phyloP scores from a whole-genome alignment of 306 rosid species.

The Trifolium repens region DNA sequence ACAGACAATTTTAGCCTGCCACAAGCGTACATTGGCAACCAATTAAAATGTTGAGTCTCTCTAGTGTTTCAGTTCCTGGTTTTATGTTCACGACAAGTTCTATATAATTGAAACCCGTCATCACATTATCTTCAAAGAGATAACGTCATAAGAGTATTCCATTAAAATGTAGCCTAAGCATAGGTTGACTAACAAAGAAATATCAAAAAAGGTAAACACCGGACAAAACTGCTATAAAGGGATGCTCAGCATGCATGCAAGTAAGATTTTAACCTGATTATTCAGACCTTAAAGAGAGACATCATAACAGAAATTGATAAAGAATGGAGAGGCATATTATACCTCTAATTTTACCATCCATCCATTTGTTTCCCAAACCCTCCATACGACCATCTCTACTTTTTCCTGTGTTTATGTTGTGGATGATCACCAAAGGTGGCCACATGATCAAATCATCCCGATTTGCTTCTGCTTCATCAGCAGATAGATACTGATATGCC shows the following conservation, averaged over 20 bases:
- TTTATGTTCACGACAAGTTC: slow-evolving; percentile 9
- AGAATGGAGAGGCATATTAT: slow-evolving; percentile 55
- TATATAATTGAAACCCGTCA: slow-evolving; percentile 35
- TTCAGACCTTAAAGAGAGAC: slow-evolving; percentile 34
- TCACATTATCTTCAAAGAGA: slow-evolving; percentile 26
- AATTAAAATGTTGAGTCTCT: not conserved
- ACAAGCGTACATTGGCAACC: not conserved
- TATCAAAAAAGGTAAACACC: slow-evolving; percentile 34
- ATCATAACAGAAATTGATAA: slow-evolving; percentile 47
- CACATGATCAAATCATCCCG: slow-evolving; percentile 94
- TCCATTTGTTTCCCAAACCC: slow-evolving; percentile 98
- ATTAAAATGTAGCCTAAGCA: slow-evolving; percentile 30
- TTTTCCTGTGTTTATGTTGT: slow-evolving; percentile 89
- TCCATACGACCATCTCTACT: slow-evolving; percentile 95
- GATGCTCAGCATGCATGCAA: slow-evolving; percentile 35
- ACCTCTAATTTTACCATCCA: slow-evolving; percentile 96
- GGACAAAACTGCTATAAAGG: slow-evolving; percentile 27
- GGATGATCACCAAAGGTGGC: slow-evolving; percentile 98
- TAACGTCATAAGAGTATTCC: slow-evolving; percentile 29
- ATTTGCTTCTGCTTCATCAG: slow-evolving; percentile 92
- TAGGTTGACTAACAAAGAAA: slow-evolving; percentile 13
- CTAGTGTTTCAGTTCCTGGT: slow-evolving; percentile 37
- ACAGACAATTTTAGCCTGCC: slow-evolving; percentile 1
- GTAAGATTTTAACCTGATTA: slow-evolving; percentile 38
- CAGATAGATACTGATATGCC: slow-evolving; percentile 80